Conservation (phyloP, 352 stramenopile species). For the Saprolegnia parasitica region DNA sequence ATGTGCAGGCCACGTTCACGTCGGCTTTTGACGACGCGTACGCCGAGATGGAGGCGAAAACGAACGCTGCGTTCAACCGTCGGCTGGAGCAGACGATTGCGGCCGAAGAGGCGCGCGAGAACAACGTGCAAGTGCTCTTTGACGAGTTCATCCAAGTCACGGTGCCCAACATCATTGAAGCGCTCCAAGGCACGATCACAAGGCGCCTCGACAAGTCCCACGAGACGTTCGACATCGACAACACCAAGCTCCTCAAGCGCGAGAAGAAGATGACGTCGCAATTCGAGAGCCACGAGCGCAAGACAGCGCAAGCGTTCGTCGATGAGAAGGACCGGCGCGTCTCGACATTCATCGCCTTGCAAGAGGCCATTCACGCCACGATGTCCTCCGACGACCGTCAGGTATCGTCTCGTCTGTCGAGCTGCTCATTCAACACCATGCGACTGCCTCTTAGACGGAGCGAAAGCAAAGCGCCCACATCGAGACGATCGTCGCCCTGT, state of each 20-base stretch:
- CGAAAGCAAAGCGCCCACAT: slow-evolving; percentile 45
- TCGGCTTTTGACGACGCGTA: slow-evolving; percentile 31
- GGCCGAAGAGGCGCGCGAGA: slow-evolving; percentile 4
- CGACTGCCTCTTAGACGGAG: slow-evolving; percentile 36
- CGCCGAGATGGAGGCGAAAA: slow-evolving; percentile 30
- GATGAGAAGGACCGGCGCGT: slow-evolving; percentile 64
- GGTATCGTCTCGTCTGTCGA: slow-evolving; percentile 14
- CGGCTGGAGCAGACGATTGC: slow-evolving; percentile 29
- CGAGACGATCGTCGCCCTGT: slow-evolving; percentile 47
- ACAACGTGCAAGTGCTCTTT: slow-evolving; percentile 40
- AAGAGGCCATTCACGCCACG: slow-evolving; percentile 58
- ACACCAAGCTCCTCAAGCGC: slow-evolving; percentile 88
- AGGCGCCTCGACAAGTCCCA: slow-evolving; percentile 85
- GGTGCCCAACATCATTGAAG: slow-evolving; percentile 86
- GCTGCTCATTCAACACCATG: slow-evolving; percentile 24
- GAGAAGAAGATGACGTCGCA: slow-evolving; percentile 80
- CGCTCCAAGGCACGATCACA: slow-evolving; percentile 80
- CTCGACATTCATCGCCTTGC: slow-evolving; percentile 50
- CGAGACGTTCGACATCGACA: slow-evolving; percentile 91
- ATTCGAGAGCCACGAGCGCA: slow-evolving; percentile 57
- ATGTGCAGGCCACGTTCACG: slow-evolving; percentile 28
- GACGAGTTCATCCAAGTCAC: slow-evolving; percentile 72
- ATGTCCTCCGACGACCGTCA: slow-evolving; percentile 68
- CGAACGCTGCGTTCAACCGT: slow-evolving; percentile 15
- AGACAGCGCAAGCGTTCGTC: slow-evolving; percentile 51